Conservation (phyloP, 495 filamentous ascomycete genomes). For the Tuber melanosporum region DNA sequence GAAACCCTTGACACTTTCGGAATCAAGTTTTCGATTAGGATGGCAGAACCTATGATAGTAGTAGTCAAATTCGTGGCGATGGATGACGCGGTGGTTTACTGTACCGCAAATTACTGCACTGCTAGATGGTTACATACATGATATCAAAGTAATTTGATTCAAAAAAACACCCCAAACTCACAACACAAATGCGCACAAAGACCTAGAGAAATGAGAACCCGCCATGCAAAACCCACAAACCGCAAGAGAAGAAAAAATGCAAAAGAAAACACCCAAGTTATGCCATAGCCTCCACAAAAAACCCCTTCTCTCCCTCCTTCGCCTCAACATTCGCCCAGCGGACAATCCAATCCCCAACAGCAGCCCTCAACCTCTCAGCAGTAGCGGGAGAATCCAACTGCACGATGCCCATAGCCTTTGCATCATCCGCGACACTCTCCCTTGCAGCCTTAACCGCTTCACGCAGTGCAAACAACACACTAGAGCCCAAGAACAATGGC, state of each 20-base stretch:
- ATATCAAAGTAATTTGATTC: not conserved
- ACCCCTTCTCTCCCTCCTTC: constrained; percentile 76
- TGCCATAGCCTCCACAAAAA: constrained; percentile 54
- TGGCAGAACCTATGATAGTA: too few species aligned
- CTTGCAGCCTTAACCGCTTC: constrained; percentile 44
- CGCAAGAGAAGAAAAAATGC: too few species aligned
- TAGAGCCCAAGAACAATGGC: constrained; percentile 44
- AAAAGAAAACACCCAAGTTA: not conserved
- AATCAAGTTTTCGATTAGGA: too few species aligned
- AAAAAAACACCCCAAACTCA: not conserved
- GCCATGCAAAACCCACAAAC: not conserved
- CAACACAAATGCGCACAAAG: not conserved
- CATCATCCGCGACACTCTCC: constrained; percentile 37
- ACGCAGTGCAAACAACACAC: constrained; percentile 49
- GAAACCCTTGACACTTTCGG: too few species aligned
- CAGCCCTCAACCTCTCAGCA: constrained; percentile 74
- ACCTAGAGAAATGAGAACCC: not conserved
- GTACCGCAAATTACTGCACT: too few species aligned
- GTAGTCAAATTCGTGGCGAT: too few species aligned
- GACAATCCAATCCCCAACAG: constrained; percentile 81
- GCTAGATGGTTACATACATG: too few species aligned
- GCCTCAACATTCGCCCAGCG: constrained; percentile 65
- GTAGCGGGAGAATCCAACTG: constrained; percentile 69
- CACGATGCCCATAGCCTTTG: constrained; percentile 50
- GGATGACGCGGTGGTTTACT: too few species aligned